phyloP scores from a whole-genome alignment of 176 grass and related monocot species.

The Saccharum spontaneum region DNA sequence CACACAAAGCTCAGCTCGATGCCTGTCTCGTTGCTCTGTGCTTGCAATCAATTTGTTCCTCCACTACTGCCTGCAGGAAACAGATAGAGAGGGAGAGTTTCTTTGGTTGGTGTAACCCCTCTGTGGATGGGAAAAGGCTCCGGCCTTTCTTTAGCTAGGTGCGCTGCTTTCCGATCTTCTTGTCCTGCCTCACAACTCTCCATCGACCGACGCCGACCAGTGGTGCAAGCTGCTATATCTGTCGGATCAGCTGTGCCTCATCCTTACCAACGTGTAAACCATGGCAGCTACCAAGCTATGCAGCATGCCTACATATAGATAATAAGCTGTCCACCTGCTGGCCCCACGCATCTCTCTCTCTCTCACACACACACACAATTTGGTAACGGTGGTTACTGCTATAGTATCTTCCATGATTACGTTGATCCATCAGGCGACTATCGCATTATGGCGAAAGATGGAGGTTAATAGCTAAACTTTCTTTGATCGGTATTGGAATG shows the following conservation, averaged over 20 bases:
- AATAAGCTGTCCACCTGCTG: background rate
- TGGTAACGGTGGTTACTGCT: too few species aligned
- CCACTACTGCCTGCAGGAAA: conserved; percentile 23
- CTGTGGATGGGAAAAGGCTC: conserved; percentile 41
- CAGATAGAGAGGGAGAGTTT: background rate
- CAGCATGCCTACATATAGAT: background rate
- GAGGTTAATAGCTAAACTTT: too few species aligned
- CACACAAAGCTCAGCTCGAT: background rate
- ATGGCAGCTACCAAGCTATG: background rate
- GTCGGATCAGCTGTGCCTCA: background rate
- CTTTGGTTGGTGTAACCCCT: conserved; percentile 12
- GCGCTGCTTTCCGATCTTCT: conserved; percentile 33
- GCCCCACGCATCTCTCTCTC: background rate
- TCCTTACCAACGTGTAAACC: conserved; percentile 26
- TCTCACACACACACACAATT: background rate
- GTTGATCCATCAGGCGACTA: background rate
- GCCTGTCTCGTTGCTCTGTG: background rate
- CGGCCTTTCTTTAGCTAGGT: conserved; percentile 46
- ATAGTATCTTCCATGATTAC: background rate
- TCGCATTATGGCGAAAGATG: background rate
- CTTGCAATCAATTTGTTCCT: conserved; percentile 46
- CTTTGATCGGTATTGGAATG: too few species aligned
- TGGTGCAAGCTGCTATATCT: background rate
- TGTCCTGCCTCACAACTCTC: conserved; percentile 33
- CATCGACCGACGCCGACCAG: background rate